phyloP scores from a whole-genome alignment of 2,329 filamentous ascomycete species.

The Ceratocystis colombiana region DNA sequence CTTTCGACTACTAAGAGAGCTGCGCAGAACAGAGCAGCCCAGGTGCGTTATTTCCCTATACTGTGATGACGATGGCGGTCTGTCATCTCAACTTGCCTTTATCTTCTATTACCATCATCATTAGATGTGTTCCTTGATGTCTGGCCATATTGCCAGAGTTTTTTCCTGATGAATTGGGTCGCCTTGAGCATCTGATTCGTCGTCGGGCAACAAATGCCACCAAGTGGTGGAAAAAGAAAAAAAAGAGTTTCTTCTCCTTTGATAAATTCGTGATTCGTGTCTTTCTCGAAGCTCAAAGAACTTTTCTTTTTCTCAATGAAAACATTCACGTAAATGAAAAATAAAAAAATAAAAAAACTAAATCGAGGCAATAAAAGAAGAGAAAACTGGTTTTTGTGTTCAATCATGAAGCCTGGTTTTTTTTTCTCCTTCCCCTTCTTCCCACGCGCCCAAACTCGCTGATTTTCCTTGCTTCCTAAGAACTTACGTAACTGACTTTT shows the following conservation, averaged over 20 bases:
- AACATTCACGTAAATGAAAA: not conserved
- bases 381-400: not conserved
- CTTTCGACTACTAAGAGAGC: conserved; percentile 92
- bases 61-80: not conserved
- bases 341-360: not conserved
- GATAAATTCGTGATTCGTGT: not conserved
- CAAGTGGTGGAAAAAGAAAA: not conserved
- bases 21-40: conserved; percentile 90
- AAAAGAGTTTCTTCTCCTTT: not conserved
- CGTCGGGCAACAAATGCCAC: not conserved
- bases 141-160: not conserved
- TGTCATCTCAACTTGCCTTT: conserved; percentile 5
- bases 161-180: not conserved
- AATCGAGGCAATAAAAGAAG: not conserved
- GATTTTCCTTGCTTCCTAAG: conserved; percentile 22
- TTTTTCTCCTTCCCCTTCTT: conserved; percentile 30
- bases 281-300: not conserved
- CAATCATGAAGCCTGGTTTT: conserved; percentile 22
- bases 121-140: not conserved
- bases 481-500: conserved; percentile 30
- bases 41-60: conserved; percentile 51
- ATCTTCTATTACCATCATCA: not conserved
- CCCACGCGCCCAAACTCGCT: conserved; percentile 17
- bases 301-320: too few relatives aligned
- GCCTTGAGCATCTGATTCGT: not conserved